Base-by-base conservation (phyloP, 176 grass and related monocot species). In the Thinopyrum elongatum region DNA sequence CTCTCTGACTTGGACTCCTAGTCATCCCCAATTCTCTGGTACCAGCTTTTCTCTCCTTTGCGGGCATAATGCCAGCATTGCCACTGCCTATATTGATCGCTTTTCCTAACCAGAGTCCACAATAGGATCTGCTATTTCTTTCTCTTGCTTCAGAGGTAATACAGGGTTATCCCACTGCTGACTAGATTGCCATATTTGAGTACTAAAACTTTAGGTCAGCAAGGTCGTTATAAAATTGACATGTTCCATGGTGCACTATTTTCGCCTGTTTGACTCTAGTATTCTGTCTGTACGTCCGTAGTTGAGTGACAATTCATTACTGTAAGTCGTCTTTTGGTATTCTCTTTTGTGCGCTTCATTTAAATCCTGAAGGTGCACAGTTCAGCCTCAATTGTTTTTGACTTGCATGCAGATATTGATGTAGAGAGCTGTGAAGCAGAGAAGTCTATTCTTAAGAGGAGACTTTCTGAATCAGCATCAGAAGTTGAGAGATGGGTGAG, bases 401-500 rank as follows among this genome's bases (percentile, higher is more conserved):
- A 59, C 44, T 86, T 39, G 70, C 39, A 47, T 89, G 46, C 84
- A 98, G 93, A 98, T 88, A 90, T 90, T 70, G 88, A 87, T 61
- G 53, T 90, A 17, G 91, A 93, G 76, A 85, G 71, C 31, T 98
- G 95, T 17, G 87, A 95, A 90, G 80, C 77, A 76, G 93, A 98
- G 74, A 98, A 95, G 69, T 78, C 87, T 73, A 90, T 89, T 81
- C 89, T 98, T 69, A 91, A 83, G 83, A 91, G 93, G 83, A 93
- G 91, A 79, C 93, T 98, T 90, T 95, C 93, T 87, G 93, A 95
- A 90, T 95, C 93, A 67, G 89, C 93, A 62, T 85, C 84, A 67
- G 95, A 98, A 93, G 77, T 93, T 88, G 95, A 98, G 76, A 86
- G 88, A 93, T 94, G 92, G 95, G 95, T 98, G 34, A 93, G 90